phyloP scores from a whole-genome alignment of 441 rosid genomes.

The Sinapis alba region DNA sequence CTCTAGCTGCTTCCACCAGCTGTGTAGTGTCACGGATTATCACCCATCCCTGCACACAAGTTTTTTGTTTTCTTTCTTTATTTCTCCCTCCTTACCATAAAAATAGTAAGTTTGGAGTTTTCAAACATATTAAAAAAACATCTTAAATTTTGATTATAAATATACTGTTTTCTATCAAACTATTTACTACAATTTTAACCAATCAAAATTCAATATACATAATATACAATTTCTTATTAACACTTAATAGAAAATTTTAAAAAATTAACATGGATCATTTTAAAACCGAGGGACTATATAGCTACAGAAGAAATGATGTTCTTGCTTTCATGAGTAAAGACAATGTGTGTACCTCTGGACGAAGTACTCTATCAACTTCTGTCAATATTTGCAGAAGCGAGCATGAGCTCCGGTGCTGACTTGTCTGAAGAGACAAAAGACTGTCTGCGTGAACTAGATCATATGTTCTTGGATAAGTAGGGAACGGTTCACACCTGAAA shows the following conservation, averaged over 20 bases:
- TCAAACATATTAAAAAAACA: too few species aligned
- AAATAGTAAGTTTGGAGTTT: too few species aligned
- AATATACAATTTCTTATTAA: too few species aligned
- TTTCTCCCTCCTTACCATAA: background rate
- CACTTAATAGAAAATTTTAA: too few species aligned
- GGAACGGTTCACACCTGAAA: conserved; percentile 95
- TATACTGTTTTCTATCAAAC: too few species aligned
- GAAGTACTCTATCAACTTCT: conserved; percentile 92
- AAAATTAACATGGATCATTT: too few species aligned
- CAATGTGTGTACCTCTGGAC: conserved; percentile 80
- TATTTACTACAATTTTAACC: too few species aligned
- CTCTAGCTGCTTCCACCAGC: conserved; percentile 78
- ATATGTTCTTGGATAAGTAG: conserved; percentile 91
- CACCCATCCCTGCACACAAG: conserved; percentile 89
- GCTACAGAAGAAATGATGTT: background rate
- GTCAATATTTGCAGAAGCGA: conserved; percentile 61
- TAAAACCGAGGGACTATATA: too few species aligned
- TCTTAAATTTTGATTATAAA: too few species aligned
- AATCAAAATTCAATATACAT: too few species aligned
- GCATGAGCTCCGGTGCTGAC: conserved; percentile 53
- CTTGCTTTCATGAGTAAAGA: background rate
- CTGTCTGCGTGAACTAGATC: conserved; percentile 93
- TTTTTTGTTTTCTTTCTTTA: background rate
- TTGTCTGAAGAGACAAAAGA: conserved; percentile 66
- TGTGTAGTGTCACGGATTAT: conserved; percentile 77